Evolutionary conservation across 2,329 filamentous ascomycete species (phyloP), one percentile per base, ranked within the genome.

Genomic region (Neofusicoccum sp.): DNA sequence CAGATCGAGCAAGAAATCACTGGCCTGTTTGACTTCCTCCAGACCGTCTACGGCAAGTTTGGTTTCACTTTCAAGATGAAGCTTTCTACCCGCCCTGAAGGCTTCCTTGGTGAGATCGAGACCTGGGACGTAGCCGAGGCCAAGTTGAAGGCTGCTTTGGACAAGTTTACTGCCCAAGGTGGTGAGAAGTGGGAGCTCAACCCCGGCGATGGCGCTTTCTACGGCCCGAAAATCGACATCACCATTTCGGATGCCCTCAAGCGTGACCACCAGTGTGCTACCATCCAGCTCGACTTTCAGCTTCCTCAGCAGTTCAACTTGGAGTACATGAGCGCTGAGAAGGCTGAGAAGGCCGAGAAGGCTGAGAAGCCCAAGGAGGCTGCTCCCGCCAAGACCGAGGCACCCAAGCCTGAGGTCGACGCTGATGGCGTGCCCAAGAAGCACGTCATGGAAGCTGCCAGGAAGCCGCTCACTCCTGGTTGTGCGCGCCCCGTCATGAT

Each of bases 151-250:
- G 82, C 87, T 63, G 91, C 93, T 16, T 82, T 99, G 51, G 84
- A 95, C 65, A 83, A 62, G 36, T 62, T 62, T 38, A 83, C 85
- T 61, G 78, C 77, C 20, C 74, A 77, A 49, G 82, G 81, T 57
- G 84, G 88, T 63, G 83, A 86, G 34, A 81, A 86, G 65, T 99
- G 95, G 95, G 89, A 91, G 74, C 81, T 96, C 56, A 96, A 98
- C 76, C 89, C 91, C 63, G 95, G 93, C 61, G 95, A 99, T 69
- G 95, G 95, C 72, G 95, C 95, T 58, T 99, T 98, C 79, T 99
- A 99, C 75, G 95, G 95, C 1, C 95, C 95, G 56, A 99, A 99
- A 85, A 96, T 98, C 68, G 95, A 99, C 70, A 95, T 99, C 71
- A 96, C 91, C 63, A 93, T 99, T 70, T 88, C 87, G 56, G 93